Base-by-base conservation (phyloP, 805 yeast species). In the Candida chilensis region DNA sequence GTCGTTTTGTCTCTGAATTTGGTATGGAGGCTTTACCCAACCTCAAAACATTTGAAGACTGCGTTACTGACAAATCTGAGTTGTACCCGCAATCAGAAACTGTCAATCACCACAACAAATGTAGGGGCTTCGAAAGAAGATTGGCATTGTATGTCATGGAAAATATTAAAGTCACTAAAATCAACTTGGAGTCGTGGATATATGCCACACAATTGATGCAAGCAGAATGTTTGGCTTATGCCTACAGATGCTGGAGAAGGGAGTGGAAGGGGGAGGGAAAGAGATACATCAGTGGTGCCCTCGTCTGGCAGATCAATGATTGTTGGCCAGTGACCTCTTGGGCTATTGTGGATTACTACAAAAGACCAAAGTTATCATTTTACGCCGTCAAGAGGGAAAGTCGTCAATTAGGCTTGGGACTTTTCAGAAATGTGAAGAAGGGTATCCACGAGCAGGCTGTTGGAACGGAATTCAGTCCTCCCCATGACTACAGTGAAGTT, bases 261-360 rank as follows among this genome's bases (percentile, higher is more conserved):
- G 45, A 59, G 31, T 70, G 75, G 76, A 47, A 50, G 17, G 48
- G 45, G 3, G 44, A 44, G 4, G 54, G 54, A 2, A 39, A 49
- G 21, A 51, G 66, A 25, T 48, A 53, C 24, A 42, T 44, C 24
- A 65, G 69, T 11, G 76, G 75, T 3, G 60, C 68, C 4, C 42
- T 70, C 22, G 72, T 70, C 5, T 70, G 76, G 76, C 76, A 70
- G 44, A 42, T 65, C 16, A 67, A 70, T 36, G 75, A 70, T 41
- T 66, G 71, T 34, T 67, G 72, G 68, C 75, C 75, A 2, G 66
- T 55, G 2, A 57, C 72, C 2, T 53, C 64, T 12, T 70, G 76
- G 75, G 48, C 74, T 1, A 45, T 68, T 17, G 50, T 58, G 12
- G 76, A 70, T 38, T 58, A 41, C 33, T 60, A 48, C 32, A 42